Conservation (phyloP, 345 rosid genomes). For the Erucastrum elatum region DNA sequence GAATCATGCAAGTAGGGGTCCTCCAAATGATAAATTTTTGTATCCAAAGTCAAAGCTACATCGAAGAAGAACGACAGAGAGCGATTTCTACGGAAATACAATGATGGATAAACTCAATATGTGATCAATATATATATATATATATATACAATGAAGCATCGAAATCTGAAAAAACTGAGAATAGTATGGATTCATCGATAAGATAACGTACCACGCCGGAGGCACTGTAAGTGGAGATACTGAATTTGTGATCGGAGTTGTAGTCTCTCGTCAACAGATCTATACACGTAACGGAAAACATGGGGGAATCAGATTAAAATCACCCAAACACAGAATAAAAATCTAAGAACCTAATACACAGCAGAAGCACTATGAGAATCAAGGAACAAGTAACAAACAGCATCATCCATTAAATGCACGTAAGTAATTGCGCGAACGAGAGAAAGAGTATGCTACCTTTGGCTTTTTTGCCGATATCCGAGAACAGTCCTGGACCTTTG, state of each 20-base stretch:
- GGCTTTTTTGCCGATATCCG: conserved; percentile 87
- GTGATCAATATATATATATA: too few species aligned
- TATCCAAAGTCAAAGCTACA: background rate
- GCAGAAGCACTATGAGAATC: background rate
- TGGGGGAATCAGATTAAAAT: background rate
- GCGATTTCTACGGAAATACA: too few species aligned
- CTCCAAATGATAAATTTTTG: background rate
- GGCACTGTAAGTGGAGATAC: conserved; percentile 60
- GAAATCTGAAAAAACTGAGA: background rate
- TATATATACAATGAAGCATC: too few species aligned
- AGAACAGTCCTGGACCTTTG: conserved; percentile 87
- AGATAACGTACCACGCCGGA: conserved; percentile 69
- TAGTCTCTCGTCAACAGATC: conserved; percentile 89
- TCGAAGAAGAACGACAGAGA: background rate
- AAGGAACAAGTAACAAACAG: background rate
- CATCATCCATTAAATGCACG: background rate
- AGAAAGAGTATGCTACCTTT: conserved; percentile 51
- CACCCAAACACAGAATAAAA: background rate
- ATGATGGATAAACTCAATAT: too few species aligned
- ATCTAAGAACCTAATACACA: background rate
- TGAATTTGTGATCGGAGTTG: conserved; percentile 78
- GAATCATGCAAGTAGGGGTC: background rate
- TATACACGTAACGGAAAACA: conserved; percentile 24
- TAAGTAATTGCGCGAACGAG: background rate
- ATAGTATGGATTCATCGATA: background rate